A percentile compares a stretch with the other conserved stretches of the same genome.
Evolutionary conservation across 1,284 basidiomycete species (phyloP).

Genomic region (Cutaneotrichosporon dermatis): DNA sequence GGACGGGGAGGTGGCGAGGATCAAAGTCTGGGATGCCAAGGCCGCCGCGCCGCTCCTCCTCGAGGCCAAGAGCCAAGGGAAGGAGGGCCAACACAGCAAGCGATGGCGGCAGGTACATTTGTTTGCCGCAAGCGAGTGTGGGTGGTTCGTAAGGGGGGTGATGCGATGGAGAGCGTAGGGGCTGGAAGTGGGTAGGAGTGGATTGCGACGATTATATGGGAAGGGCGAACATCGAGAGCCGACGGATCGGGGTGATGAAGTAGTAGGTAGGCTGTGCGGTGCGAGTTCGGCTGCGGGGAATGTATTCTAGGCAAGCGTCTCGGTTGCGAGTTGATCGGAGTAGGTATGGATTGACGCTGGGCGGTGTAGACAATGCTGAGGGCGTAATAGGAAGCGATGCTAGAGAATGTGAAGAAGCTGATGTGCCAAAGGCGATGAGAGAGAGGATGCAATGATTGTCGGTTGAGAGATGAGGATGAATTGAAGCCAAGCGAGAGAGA

Average conservation of each 20-base stretch:
- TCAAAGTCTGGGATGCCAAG: not conserved
- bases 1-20: not conserved
- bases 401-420: too few species aligned
- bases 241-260: too few species aligned
- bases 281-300: not conserved
- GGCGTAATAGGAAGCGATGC: too few species aligned
- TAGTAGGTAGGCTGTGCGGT: not conserved
- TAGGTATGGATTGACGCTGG: too few species aligned
- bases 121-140: not conserved
- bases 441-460: too few species aligned
- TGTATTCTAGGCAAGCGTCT: not conserved
- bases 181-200: too few species aligned
- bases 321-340: too few species aligned
- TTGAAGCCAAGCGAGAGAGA: too few species aligned
- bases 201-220: not conserved
- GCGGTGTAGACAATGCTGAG: too few species aligned
- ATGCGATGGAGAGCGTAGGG: not conserved
- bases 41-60: not conserved
- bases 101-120: not conserved
- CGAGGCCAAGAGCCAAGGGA: not conserved
- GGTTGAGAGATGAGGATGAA: too few species aligned
- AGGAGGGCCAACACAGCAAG: not conserved
- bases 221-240: not conserved
- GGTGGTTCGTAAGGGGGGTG: not conserved
- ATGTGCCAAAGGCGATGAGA: too few species aligned